Conservation (phyloP, 2,329 filamentous ascomycete species). For the Fusarium caatingaense region DNA sequence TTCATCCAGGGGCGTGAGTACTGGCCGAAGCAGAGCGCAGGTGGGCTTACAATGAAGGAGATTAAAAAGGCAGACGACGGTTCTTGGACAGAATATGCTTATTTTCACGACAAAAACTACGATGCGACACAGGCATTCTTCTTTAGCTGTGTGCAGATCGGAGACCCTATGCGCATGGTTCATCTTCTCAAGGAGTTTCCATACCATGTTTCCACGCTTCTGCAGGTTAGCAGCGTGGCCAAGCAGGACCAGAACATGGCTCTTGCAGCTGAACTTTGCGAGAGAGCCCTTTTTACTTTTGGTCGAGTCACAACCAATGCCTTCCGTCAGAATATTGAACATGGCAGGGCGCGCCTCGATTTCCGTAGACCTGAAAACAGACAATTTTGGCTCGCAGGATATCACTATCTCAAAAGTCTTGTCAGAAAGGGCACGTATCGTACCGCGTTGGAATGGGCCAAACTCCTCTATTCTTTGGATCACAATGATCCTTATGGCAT, state of each 20-base stretch:
- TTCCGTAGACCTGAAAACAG: slow-evolving; percentile 88
- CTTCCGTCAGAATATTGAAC: slow-evolving; percentile 79
- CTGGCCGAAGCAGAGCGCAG: slow-evolving; percentile 83
- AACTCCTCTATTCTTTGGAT: slow-evolving; percentile 81
- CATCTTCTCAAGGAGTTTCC: slow-evolving; percentile 70
- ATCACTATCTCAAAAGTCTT: slow-evolving; percentile 87
- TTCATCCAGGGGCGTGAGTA: slow-evolving; percentile 89
- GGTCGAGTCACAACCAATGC: slow-evolving; percentile 88
- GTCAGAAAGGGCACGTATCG: slow-evolving; percentile 92
- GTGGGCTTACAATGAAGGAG: slow-evolving; percentile 84
- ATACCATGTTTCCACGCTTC: slow-evolving; percentile 92
- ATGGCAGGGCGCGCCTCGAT: slow-evolving; percentile 83
- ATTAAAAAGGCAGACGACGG: slow-evolving; percentile 59
- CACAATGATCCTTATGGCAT: slow-evolving; percentile 86
- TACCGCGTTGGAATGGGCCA: slow-evolving; percentile 94
- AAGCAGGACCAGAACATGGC: slow-evolving; percentile 92
- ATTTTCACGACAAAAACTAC: slow-evolving; percentile 80
- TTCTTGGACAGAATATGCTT: slow-evolving; percentile 76
- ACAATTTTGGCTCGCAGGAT: slow-evolving; percentile 90
- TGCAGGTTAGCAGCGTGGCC: slow-evolving; percentile 92
- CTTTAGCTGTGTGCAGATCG: slow-evolving; percentile 82
- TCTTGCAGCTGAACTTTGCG: slow-evolving; percentile 85
- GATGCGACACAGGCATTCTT: slow-evolving; percentile 81
- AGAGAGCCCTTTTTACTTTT: slow-evolving; percentile 92
- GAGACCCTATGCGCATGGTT: slow-evolving; percentile 85